A percentile compares a stretch with the other conserved stretches of the same genome.
Evolutionary conservation across 2,329 filamentous ascomycete species (phyloP).

Genomic region (Xylaria arbuscula): DNA sequence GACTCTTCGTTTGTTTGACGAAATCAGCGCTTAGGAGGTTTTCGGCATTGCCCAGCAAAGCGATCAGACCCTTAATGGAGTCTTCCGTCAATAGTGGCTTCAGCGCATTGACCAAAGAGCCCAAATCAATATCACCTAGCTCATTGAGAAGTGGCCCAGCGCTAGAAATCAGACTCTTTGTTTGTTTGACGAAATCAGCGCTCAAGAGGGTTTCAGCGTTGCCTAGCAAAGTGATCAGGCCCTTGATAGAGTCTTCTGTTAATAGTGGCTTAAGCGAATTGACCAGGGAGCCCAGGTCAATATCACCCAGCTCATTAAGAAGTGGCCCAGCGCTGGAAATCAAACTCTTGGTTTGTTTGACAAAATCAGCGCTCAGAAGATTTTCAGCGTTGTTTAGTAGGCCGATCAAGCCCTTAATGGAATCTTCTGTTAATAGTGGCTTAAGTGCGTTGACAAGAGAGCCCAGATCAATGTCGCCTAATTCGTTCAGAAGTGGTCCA

Average conservation of each 20-base stretch:
- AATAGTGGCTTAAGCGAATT: slow-evolving; percentile 42
- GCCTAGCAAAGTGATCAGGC: too few relatives aligned
- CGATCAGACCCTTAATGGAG: slow-evolving; percentile 48
- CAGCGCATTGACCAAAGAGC: slow-evolving; percentile 48
- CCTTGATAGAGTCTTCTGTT: slow-evolving; percentile 47
- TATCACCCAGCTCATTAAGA: background rate
- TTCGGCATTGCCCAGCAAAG: slow-evolving; percentile 49
- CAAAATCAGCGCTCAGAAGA: slow-evolving; percentile 45
- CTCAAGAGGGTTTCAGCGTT: slow-evolving; percentile 53
- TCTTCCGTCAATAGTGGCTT: slow-evolving; percentile 51
- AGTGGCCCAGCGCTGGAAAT: background rate
- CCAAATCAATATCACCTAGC: slow-evolving; percentile 50
- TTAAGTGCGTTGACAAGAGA: slow-evolving; percentile 48
- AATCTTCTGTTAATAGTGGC: slow-evolving; percentile 51
- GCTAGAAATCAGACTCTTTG: slow-evolving; percentile 42
- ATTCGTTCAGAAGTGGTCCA: slow-evolving; percentile 49
- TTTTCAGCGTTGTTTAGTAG: slow-evolving; percentile 48
- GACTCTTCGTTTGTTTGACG: slow-evolving; percentile 41
- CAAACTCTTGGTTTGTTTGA: slow-evolving; percentile 39
- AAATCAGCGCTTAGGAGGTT: slow-evolving; percentile 44
- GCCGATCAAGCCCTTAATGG: slow-evolving; percentile 46
- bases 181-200: slow-evolving; percentile 43
- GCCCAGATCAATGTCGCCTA: slow-evolving; percentile 50
- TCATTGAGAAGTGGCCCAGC: slow-evolving; percentile 50
- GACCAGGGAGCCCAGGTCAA: background rate